Conservation (phyloP, 2,329 filamentous ascomycete genomes). For the Xylariomycetidae sp. region DNA sequence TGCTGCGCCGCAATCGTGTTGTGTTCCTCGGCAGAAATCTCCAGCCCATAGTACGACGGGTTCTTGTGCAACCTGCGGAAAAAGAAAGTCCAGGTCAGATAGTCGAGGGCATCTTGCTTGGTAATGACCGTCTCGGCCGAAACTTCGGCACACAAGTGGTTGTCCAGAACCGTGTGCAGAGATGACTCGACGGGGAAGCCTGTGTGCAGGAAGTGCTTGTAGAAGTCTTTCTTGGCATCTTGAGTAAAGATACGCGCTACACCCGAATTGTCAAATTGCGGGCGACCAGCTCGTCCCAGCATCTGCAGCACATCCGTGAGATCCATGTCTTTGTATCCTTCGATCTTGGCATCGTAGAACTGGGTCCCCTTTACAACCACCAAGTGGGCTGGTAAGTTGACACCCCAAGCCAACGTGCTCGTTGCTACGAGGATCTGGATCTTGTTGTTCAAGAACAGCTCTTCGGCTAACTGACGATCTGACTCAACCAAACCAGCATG, state of each 20-base stretch:
- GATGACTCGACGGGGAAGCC: slow-evolving; percentile 97
- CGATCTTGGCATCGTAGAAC: slow-evolving; percentile 95
- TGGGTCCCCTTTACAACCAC: slow-evolving; percentile 98
- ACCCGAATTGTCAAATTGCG: slow-evolving; percentile 92
- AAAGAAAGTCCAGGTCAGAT: slow-evolving; percentile 99
- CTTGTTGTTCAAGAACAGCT: slow-evolving; percentile 95
- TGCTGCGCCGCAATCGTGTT: slow-evolving; percentile 80
- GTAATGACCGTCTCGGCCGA: slow-evolving; percentile 88
- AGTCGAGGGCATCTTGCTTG: slow-evolving; percentile 95
- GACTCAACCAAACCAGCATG: slow-evolving; percentile 95
- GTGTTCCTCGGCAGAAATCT: slow-evolving; percentile 88
- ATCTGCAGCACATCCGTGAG: slow-evolving; percentile 96
- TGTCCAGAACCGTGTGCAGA: slow-evolving; percentile 91
- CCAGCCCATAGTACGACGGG: slow-evolving; percentile 92
- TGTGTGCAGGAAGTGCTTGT: slow-evolving; percentile 97
- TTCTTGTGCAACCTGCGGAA: slow-evolving; percentile 97
- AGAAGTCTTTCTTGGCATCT: slow-evolving; percentile 96
- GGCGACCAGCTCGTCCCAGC: slow-evolving; percentile 89
- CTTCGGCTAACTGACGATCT: slow-evolving; percentile 84
- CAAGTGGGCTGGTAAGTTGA: slow-evolving; percentile 92
- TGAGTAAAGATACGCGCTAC: slow-evolving; percentile 97
- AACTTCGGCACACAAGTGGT: slow-evolving; percentile 92
- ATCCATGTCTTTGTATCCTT: slow-evolving; percentile 98
- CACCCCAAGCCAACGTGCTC: slow-evolving; percentile 94
- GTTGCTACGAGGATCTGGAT: slow-evolving; percentile 96